Base-by-base conservation (phyloP, 441 rosid genomes). In the Metrosideros polymorpha region DNA sequence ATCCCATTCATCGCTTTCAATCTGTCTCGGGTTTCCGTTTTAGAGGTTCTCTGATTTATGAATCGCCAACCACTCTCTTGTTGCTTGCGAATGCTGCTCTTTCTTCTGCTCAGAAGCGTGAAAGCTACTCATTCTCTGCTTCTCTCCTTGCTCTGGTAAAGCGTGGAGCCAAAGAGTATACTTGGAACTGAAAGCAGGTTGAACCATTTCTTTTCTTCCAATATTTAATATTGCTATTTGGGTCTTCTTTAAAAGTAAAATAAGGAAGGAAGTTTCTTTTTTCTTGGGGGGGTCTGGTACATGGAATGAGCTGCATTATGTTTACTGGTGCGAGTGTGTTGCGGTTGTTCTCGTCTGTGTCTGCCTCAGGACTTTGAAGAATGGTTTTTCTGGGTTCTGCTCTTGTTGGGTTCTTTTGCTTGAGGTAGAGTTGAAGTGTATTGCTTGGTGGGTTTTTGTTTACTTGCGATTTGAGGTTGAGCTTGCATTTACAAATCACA, bases 1-100 rank as follows among this genome's bases (percentile, higher is more conserved):
- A 6, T 39, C 53, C 55, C 82, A 10, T 49, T 59, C 43, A 54
- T 42, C n/a, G 79, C 86, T 84, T 24, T 61, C 56, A 10, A 6
- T 61, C 39, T 45, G 39, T 29, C 79, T 57, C 85, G 35, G 85
- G 83, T 79, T 84, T 76, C 87, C 85, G 53, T 88, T 85, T 83
- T 82, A 14, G 32, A 35, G 85, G 87, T 85, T 77, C 45, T 86
- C 85, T 29, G 42, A 39, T 87, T 87, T 83, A 53, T 87, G 83
- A 89, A 87, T 83, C 56, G 61, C 84, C 84, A 83, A 82, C 89
- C 19, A 27, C 61, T 54, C 30, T 85, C 47, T 12, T 71, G 79
- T 71, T 39, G 79, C 79, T 71, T 9, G 79, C 47, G 4, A 71
- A 71, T 22, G 79, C 79, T 71, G 47, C 87, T 83, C 51, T 29